These are phyloP conservation scores for Phlyctochytrium planicorne DNA, from an alignment of 192 early-diverging fungal genomes.

Conservation along the genomic window DNA sequence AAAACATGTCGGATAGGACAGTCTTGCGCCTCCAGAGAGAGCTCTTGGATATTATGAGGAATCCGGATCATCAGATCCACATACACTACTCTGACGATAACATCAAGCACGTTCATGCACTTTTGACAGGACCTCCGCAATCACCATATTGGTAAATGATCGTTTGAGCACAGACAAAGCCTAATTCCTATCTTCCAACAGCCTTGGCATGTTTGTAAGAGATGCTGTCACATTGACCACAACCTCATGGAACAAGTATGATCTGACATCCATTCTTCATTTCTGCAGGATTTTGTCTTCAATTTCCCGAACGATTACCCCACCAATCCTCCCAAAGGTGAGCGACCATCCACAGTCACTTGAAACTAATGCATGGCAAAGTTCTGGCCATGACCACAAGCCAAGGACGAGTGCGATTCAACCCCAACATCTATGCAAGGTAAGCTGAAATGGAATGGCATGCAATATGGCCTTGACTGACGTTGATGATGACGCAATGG, in stretches of 20 bases:
- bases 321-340: constrained; percentile 55
- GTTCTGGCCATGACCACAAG: constrained; percentile 57
- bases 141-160: constrained; percentile 47
- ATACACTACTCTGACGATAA: constrained; percentile 48
- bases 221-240: not conserved
- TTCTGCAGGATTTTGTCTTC: constrained; percentile 49
- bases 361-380: not conserved
- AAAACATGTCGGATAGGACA: constrained; percentile 28
- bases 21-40: constrained; percentile 41
- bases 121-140: constrained; percentile 57
- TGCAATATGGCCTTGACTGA: not conserved
- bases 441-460: constrained; percentile 21
- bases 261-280: too few relatives aligned
- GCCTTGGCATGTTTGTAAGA: constrained; percentile 43
- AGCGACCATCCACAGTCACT: not conserved
- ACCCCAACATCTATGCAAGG: constrained; percentile 59
- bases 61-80: constrained; percentile 32
- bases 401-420: constrained; percentile 50
- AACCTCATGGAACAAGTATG: not conserved
- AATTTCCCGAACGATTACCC: constrained; percentile 59
- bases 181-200: not conserved
- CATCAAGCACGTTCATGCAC: constrained; percentile 63
- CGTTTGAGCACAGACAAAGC: constrained; percentile 2
- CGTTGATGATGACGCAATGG: not conserved
- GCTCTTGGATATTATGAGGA: constrained; percentile 25